Evolutionary conservation across 345 rosid species (phyloP).

Genomic region (Melaleuca alternifolia): DNA sequence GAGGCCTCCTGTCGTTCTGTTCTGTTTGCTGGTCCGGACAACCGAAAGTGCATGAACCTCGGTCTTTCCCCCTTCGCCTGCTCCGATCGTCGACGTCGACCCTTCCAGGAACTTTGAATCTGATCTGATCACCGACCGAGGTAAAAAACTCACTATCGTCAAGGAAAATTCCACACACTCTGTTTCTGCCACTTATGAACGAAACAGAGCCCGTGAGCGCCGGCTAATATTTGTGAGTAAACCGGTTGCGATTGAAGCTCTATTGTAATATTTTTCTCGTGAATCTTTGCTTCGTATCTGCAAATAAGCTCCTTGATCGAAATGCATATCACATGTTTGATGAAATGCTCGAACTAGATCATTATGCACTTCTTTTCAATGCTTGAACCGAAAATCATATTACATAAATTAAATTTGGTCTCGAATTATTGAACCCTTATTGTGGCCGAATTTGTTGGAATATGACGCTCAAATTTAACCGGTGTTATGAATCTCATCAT

Average conservation of each 20-base stretch:
- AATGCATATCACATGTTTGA: not conserved
- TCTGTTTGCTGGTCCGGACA: not conserved
- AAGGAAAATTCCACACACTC: not conserved
- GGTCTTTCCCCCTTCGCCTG: not conserved
- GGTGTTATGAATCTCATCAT: not conserved
- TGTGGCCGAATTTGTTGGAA: not conserved
- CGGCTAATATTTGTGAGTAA: not conserved
- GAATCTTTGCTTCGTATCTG: not conserved
- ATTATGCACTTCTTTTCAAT: not conserved
- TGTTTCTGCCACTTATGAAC: not conserved
- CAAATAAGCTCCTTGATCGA: not conserved
- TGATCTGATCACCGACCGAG: not conserved
- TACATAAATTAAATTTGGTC: not conserved
- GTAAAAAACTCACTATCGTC: not conserved
- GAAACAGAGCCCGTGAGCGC: not conserved
- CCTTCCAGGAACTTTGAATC: not conserved
- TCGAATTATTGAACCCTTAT: not conserved
- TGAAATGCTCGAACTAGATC: not conserved
- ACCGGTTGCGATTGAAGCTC: fast-evolving
- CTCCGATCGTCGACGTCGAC: not conserved
- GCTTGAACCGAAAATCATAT: not conserved
- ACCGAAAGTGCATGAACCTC: no score
- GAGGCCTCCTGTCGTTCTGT: no score
- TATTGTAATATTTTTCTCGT: not conserved
- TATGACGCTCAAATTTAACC: not conserved